Evolutionary conservation across 2,329 filamentous ascomycete genomes (phyloP), one percentile per base, ranked within the genome.

Genomic region (Aureobasidium sp.): DNA sequence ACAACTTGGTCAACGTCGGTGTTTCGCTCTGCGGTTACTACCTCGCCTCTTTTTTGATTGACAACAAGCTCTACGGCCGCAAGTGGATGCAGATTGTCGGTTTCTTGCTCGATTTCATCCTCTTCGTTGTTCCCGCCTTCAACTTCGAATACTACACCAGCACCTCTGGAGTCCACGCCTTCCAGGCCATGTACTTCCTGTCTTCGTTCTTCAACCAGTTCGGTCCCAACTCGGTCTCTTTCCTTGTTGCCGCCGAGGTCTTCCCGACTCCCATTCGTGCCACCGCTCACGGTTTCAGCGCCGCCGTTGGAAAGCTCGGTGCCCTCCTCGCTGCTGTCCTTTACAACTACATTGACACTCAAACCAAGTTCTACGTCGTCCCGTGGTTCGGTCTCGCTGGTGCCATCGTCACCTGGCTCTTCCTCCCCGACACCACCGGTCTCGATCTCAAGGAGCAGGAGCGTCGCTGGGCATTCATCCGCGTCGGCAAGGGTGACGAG

Each of bases 161-260:
- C 53, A 77, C 81, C 0, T 78, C 79, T 6, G 84, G 90, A 68
- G 87, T 96, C 73, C 85, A 90, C 70, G 79, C 81, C n/a, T 97
- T 97, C 86, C 92, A 96, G 79, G 85, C 92, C 71, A 96, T 97
- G 90, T 96, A 96, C 82, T 96, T 96, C 78, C 74, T 97, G 67
- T 95, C 90, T 8, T 95, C 90, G 25, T 97, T 97, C 81, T 97
- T 97, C 86, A 96, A 96, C 82, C 93, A 97, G 74, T 97, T 97
- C 70, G 93, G 93, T 13, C 93, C 93, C 75, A 97, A 97, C 82
- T 87, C 85, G 49, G 91, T 96, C 69, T 96, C 92, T 64, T 97
- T 97, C 88, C 84, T 97, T 66, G 89, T 95, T 37, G 93, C 93
- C 45, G 93, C 90, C 45, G 93, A 97, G 74, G 90, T 96, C n/a